phyloP scores from a whole-genome alignment of 2,329 filamentous ascomycete genomes.

The Chrysoporthe deuterocubensis region DNA sequence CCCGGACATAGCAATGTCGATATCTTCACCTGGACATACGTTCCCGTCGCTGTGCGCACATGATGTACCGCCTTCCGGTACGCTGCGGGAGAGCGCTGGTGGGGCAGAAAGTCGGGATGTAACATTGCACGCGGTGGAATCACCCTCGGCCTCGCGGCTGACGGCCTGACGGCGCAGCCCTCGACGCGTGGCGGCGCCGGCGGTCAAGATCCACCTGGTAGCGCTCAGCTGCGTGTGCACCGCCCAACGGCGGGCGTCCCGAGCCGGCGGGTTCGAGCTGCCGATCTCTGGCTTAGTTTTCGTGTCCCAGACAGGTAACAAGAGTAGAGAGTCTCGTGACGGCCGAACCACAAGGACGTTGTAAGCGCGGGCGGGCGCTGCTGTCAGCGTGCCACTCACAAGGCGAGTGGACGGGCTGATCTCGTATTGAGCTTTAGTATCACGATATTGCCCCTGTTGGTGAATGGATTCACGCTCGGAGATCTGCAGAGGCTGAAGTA shows the following conservation, averaged over 20 bases:
- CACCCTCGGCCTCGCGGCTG: background rate
- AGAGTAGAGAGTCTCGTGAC: background rate
- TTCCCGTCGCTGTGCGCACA: background rate
- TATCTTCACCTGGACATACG: background rate
- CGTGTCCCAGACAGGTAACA: conserved; percentile 4
- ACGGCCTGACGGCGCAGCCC: background rate
- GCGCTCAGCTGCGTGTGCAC: no score
- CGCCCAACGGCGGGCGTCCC: background rate
- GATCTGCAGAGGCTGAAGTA: background rate
- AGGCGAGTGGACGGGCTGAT: background rate
- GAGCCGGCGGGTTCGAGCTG: background rate
- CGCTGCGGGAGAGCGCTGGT: background rate
- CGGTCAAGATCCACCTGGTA: no score
- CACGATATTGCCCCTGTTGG: background rate
- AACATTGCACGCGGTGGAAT: conserved; percentile 2
- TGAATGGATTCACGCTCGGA: background rate
- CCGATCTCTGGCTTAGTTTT: background rate
- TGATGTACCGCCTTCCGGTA: background rate
- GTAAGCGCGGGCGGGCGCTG: no score
- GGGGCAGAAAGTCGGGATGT: background rate
- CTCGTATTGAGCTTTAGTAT: conserved; percentile 8
- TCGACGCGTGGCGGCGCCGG: no score
- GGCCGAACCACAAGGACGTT: background rate
- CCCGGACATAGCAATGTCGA: background rate
- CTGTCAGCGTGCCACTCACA: background rate